phyloP scores from a whole-genome alignment of 257 asterid species.

The Rhazya stricta region DNA sequence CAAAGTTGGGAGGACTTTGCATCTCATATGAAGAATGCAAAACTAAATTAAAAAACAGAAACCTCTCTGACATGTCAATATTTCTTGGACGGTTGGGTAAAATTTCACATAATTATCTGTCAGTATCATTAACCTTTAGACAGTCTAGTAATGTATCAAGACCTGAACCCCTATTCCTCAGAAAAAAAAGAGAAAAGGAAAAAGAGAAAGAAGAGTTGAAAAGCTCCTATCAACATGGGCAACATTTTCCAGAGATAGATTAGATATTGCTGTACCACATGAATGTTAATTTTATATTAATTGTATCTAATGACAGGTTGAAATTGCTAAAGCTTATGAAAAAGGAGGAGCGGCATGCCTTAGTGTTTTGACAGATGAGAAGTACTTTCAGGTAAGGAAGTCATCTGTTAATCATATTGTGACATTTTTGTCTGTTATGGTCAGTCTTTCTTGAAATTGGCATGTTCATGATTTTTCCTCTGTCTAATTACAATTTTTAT shows the following conservation, averaged over 20 bases:
- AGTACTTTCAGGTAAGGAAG: conserved; percentile 67
- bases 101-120: not conserved
- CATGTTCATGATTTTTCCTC: not conserved
- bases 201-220: not conserved
- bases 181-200: not conserved
- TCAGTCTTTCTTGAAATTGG: not conserved
- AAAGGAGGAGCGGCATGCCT: conserved; percentile 95
- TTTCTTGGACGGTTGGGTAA: not conserved
- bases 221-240: not conserved
- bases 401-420: not conserved
- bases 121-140: not conserved
- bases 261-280: not conserved
- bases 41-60: not conserved
- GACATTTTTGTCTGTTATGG: not conserved
- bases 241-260: not conserved
- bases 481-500: conserved; percentile 9
- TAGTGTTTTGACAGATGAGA: conserved; percentile 78
- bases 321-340: conserved; percentile 90
- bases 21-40: not conserved
- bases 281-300: conserved; percentile 5
- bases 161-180: not conserved
- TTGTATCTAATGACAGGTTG: conserved; percentile 48
- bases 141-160: not conserved
- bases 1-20: not conserved
- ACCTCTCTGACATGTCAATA: not conserved